A percentile compares a stretch with the other conserved stretches of the same genome.
Evolutionary conservation across 306 rosid species (phyloP).

Genomic region (Glycyrrhiza uralensis): DNA sequence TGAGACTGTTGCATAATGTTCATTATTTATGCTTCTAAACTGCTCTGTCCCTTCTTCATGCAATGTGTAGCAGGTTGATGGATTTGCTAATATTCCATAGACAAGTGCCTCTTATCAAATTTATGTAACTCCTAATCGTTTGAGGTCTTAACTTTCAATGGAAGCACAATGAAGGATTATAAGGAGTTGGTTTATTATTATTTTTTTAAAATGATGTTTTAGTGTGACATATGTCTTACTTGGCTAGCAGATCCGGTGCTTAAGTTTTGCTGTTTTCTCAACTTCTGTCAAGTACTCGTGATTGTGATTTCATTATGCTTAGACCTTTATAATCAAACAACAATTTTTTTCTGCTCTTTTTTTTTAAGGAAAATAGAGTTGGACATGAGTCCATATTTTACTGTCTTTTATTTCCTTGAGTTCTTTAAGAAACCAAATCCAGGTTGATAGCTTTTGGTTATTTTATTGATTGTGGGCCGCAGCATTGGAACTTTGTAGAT

Average conservation of each 20-base stretch:
- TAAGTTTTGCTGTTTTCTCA: constrained; percentile 23
- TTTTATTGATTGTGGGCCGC: constrained; percentile 23
- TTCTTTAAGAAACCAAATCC: constrained; percentile 22
- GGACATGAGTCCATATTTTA: not conserved
- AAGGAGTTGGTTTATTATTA: not conserved
- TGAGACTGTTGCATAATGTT: constrained; percentile 7
- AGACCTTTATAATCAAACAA: not conserved
- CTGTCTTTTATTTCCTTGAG: not conserved
- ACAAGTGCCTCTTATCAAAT: not conserved
- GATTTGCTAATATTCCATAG: constrained; percentile 4
- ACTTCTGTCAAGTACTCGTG: not conserved
- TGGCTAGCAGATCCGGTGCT: constrained; percentile 24
- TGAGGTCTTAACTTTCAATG: not conserved
- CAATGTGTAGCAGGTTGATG: not conserved
- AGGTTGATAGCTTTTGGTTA: constrained; percentile 14
- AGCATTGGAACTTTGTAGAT: constrained; percentile 43
- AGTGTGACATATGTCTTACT: constrained; percentile 2
- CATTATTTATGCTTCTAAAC: not conserved
- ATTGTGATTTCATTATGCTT: constrained; percentile 6
- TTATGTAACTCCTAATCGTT: constrained; percentile 3
- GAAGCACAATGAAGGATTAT: not conserved
- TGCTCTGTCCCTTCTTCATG: not conserved
- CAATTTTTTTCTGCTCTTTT: not conserved
- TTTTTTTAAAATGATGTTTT: constrained; percentile 11
- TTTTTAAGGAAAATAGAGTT: constrained; percentile 11